Evolutionary conservation across 2,329 filamentous ascomycete genomes (phyloP).

Genomic region (Esteya vermicola): DNA sequence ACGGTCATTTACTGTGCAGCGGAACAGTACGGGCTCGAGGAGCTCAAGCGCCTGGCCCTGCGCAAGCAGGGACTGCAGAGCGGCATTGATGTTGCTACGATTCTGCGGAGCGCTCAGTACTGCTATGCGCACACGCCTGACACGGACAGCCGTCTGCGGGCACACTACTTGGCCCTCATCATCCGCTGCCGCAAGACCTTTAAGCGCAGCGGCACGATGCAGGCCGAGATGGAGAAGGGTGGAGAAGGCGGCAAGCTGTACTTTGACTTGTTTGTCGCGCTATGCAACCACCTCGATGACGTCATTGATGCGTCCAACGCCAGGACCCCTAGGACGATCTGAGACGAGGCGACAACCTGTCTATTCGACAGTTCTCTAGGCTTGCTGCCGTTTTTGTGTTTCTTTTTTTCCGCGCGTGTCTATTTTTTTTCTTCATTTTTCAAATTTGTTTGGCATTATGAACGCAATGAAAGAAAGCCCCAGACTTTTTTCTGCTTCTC

Average conservation of each 20-base stretch:
- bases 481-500: background rate
- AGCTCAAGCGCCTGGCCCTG: conserved; percentile 80
- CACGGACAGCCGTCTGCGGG: conserved; percentile 80
- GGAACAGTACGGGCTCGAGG: conserved; percentile 79
- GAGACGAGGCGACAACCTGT: conserved; percentile 14
- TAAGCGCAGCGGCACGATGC: conserved; percentile 96
- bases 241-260: conserved; percentile 65
- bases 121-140: conserved; percentile 92
- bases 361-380: background rate
- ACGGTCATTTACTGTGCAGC: conserved; percentile 91
- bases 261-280: conserved; percentile 95
- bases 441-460: background rate
- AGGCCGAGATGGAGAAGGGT: conserved; percentile 93
- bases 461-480: background rate
- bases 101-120: conserved; percentile 85
- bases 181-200: conserved; percentile 96
- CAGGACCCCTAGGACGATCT: conserved; percentile 43
- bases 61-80: conserved; percentile 90
- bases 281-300: conserved; percentile 97
- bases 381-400: background rate
- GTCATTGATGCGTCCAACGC: conserved; percentile 73
- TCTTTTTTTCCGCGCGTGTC: conserved; percentile 1
- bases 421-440: conserved; percentile 4
- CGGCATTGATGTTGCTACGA: conserved; percentile 82
- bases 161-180: conserved; percentile 93